These are phyloP conservation scores for Tylopilus rubrobrunneus DNA, from an alignment of 768 basidiomycete genomes.

Conservation along the genomic window DNA sequence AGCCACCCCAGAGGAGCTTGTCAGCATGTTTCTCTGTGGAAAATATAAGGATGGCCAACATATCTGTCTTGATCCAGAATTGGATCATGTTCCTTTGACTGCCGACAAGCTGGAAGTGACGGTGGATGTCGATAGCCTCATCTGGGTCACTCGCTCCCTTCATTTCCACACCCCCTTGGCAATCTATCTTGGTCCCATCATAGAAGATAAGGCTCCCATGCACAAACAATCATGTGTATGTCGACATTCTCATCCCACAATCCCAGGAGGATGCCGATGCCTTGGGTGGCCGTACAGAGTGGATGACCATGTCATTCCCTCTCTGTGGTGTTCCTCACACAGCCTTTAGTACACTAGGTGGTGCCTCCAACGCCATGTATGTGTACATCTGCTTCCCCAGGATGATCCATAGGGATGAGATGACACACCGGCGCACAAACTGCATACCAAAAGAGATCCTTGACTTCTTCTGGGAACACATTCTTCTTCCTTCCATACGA, in stretches of 20 bases:
- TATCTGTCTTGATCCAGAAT: conserved; percentile 7
- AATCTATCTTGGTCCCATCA: background rate
- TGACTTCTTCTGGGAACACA: conserved; percentile 7
- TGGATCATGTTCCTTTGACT: background rate
- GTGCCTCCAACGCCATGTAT: background rate
- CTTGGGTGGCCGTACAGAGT: background rate
- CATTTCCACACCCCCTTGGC: background rate
- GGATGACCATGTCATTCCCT: conserved; percentile 6
- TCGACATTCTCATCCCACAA: conserved; percentile 10
- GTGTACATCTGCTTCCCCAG: conserved; percentile 11
- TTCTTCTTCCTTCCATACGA: conserved; percentile 7
- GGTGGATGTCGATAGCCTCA: conserved; percentile 16
- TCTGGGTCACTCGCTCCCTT: conserved; percentile 10
- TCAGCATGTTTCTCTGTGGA: too few relatives aligned
- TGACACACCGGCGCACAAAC: background rate
- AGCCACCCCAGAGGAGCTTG: too few relatives aligned
- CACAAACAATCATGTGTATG: conserved; percentile 18
- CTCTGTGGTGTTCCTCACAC: conserved; percentile 2
- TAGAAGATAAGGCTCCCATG: conserved; percentile 7
- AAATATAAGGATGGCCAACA: background rate
- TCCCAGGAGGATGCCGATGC: conserved; percentile 2
- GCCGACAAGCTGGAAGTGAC: background rate
- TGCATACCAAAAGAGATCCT: conserved; percentile 6
- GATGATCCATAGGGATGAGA: conserved; percentile 11
- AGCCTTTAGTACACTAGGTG: background rate